These are phyloP conservation scores for Lizonia empirigonia DNA, from an alignment of 2,329 filamentous ascomycete genomes.

Conservation along the genomic window DNA sequence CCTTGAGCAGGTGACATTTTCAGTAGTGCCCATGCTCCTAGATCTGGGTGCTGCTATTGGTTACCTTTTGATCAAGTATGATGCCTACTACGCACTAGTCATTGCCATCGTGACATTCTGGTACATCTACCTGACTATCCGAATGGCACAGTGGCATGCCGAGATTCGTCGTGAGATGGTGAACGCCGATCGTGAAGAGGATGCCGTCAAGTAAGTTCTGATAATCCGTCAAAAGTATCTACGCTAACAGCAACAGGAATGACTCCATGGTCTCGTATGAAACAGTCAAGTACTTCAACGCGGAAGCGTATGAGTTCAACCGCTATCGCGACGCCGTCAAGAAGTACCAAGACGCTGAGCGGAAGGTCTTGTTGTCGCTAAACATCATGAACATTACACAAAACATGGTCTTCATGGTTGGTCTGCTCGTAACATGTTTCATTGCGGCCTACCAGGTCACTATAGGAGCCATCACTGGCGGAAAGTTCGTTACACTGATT, in stretches of 20 bases:
- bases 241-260: conserved; percentile 61
- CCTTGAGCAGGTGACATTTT: conserved; percentile 93
- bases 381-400: conserved; percentile 67
- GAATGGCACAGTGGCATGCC: conserved; percentile 90
- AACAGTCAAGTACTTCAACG: conserved; percentile 70
- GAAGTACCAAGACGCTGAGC: conserved; percentile 63
- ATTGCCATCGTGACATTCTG: conserved; percentile 91
- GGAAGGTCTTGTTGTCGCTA: conserved; percentile 61
- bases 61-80: conserved; percentile 79
- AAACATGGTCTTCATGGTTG: conserved; percentile 66
- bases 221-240: background rate
- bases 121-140: conserved; percentile 95
- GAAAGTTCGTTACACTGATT: conserved; percentile 72
- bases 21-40: conserved; percentile 91
- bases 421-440: conserved; percentile 69
- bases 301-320: conserved; percentile 63
- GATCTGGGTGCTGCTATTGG: conserved; percentile 85
- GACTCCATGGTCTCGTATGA: conserved; percentile 99
- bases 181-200: conserved; percentile 91
- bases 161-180: conserved; percentile 93
- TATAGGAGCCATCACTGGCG: conserved; percentile 63
- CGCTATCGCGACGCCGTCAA: conserved; percentile 62
- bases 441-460: conserved; percentile 73
- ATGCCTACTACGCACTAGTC: conserved; percentile 87
- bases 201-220: conserved; percentile 78